These are phyloP conservation scores for Cucurbita pepo DNA, from an alignment of 306 rosid species.

Conservation along the genomic window DNA sequence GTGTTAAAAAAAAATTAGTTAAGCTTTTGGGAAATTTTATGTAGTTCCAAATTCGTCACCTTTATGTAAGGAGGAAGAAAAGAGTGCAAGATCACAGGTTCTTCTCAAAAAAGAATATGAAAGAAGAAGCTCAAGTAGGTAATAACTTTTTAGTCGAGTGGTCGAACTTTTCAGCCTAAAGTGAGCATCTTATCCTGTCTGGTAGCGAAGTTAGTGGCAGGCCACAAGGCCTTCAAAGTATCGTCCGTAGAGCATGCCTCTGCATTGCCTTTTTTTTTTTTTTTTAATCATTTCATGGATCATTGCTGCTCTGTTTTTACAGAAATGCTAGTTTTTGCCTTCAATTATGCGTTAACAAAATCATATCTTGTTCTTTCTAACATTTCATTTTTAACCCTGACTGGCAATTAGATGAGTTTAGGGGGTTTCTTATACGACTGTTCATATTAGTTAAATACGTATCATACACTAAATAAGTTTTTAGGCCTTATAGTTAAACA, in stretches of 20 bases:
- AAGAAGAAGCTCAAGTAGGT: background rate
- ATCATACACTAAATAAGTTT: background rate
- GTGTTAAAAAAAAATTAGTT: background rate
- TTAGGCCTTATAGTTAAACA: no score
- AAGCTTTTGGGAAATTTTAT: background rate
- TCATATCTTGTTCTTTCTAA: background rate
- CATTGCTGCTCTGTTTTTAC: background rate
- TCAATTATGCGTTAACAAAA: background rate
- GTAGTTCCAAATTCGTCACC: background rate
- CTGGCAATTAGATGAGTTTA: background rate
- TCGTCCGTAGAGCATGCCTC: background rate
- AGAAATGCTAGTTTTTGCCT: background rate
- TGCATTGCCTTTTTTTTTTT: background rate
- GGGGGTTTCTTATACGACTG: background rate
- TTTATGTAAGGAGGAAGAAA: background rate
- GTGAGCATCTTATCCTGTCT: background rate
- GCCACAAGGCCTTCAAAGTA: constrained; percentile 2
- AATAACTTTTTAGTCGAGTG: background rate
- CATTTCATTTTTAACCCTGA: background rate
- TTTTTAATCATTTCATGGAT: background rate
- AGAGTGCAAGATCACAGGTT: background rate
- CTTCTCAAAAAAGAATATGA: background rate
- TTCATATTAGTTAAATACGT: background rate
- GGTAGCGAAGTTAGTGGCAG: background rate
- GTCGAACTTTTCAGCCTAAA: constrained; percentile 1